Percentiles rank a stretch among this genome's conserved stretches.
Conservation (phyloP, 1,284 basidiomycete genomes). For the Ganoderma boninense region DNA sequence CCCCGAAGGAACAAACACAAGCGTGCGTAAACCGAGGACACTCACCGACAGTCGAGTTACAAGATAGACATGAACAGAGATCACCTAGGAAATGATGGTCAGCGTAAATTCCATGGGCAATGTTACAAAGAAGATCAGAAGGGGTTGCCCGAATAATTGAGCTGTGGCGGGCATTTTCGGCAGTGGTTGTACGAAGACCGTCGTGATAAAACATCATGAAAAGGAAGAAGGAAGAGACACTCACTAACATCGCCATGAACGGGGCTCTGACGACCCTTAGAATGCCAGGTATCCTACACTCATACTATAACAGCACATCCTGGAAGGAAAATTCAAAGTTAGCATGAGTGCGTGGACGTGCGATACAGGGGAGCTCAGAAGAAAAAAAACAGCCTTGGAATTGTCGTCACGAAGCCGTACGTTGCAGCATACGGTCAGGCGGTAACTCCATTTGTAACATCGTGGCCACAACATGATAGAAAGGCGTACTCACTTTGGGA, state of each 20-base stretch:
- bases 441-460: conserved; percentile 74
- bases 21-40: conserved; percentile 1
- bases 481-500: conserved; percentile 20
- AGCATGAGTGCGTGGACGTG: neutral
- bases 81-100: conserved; percentile 14
- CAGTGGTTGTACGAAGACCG: conserved; percentile 85
- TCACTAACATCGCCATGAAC: conserved; percentile 31
- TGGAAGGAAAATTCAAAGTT: neutral
- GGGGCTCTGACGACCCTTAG: neutral
- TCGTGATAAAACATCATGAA: conserved; percentile 77
- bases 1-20: neutral
- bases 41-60: neutral
- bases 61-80: neutral
- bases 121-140: conserved; percentile 57
- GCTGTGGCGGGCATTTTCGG: conserved; percentile 92
- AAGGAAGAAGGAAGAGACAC: conserved; percentile 26
- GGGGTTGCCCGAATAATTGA: conserved; percentile 82
- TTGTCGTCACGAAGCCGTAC: conserved; percentile 64
- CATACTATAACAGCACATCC: neutral
- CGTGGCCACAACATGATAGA: conserved; percentile 19
- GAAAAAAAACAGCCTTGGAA: conserved; percentile 78
- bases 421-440: conserved; percentile 63
- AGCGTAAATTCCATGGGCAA: conserved; percentile 18
- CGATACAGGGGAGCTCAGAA: conserved; percentile 49
- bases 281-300: neutral